phyloP scores from a whole-genome alignment of 768 basidiomycete species.

The Leucosporidium yakuticum region DNA sequence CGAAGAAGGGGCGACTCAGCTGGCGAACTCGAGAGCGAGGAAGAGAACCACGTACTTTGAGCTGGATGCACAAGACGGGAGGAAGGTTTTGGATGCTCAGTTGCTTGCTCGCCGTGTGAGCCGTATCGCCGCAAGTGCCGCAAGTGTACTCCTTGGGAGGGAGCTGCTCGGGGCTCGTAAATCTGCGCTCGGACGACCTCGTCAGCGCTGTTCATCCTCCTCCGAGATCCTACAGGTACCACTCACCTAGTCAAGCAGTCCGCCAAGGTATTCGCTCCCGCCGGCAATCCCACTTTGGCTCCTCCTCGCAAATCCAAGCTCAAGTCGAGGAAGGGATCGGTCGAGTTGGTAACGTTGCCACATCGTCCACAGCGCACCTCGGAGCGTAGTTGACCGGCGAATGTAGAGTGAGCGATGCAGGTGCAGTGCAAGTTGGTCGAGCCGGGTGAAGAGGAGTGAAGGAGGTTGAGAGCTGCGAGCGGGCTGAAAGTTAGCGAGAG shows the following conservation, averaged over 20 bases:
- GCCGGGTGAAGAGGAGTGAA: slow-evolving; percentile 70
- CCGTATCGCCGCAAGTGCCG: slow-evolving; percentile 66
- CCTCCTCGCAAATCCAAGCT: slow-evolving; percentile 63
- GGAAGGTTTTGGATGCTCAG: slow-evolving; percentile 79
- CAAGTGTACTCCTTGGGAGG: slow-evolving; percentile 78
- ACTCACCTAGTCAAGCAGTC: slow-evolving; percentile 67
- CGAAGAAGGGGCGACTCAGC: not conserved
- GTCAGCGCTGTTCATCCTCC: not conserved
- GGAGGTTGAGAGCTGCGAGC: slow-evolving; percentile 64
- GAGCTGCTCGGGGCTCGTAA: slow-evolving; percentile 77
- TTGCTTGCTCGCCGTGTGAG: slow-evolving; percentile 72
- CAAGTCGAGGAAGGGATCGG: slow-evolving; percentile 86
- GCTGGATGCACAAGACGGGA: slow-evolving; percentile 84
- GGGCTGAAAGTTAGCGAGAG: slow-evolving; percentile 26
- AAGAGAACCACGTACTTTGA: slow-evolving; percentile 60
- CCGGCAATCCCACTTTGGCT: not conserved
- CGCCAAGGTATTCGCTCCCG: slow-evolving; percentile 59
- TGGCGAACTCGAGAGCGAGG: not conserved
- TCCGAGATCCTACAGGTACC: not conserved
- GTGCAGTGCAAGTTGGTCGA: slow-evolving; percentile 65
- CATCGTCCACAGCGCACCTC: slow-evolving; percentile 86
- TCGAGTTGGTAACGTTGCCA: slow-evolving; percentile 65
- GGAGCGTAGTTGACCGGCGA: slow-evolving; percentile 77
- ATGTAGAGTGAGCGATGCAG: slow-evolving; percentile 85
- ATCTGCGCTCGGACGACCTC: slow-evolving; percentile 49